Conservation (phyloP, 192 early-diverging fungal genomes). For the Gorgonomyces haynaldii region DNA sequence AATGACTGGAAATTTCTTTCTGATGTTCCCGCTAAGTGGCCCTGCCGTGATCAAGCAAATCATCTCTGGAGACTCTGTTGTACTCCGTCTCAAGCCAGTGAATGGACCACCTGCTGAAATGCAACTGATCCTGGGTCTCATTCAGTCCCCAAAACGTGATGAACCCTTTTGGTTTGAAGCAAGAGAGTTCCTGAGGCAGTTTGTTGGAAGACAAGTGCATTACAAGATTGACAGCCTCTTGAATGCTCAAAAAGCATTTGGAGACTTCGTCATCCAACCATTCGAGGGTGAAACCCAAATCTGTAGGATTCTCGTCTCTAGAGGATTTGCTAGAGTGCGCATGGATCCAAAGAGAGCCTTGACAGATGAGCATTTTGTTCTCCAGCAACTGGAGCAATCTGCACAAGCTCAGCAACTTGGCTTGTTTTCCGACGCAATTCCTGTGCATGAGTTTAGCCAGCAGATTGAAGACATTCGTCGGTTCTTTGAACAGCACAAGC, state of each 20-base stretch:
- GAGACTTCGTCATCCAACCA: no score
- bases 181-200: conserved; percentile 77
- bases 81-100: conserved; percentile 70
- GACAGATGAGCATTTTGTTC: neutral
- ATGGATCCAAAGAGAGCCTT: no score
- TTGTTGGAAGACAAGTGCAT: conserved; percentile 53
- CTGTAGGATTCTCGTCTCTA: no score
- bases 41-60: conserved; percentile 77
- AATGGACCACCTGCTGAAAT: conserved; percentile 78
- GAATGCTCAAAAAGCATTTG: no score
- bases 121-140: conserved; percentile 67
- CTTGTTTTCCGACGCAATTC: no score
- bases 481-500: conserved; percentile 71
- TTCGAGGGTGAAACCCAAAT: no score
- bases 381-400: conserved; percentile 5
- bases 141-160: conserved; percentile 63
- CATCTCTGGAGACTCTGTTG: conserved; percentile 83
- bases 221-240: conserved; percentile 13
- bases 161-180: conserved; percentile 74
- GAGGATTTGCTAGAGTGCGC: no score
- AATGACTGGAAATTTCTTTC: no score
- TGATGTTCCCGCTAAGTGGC: conserved; percentile 20
- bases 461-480: conserved; percentile 42
- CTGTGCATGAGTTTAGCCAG: no score
- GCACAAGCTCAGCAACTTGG: neutral